phyloP scores from a whole-genome alignment of 2,329 filamentous ascomycete genomes.

The Tolypocladium sp. region DNA sequence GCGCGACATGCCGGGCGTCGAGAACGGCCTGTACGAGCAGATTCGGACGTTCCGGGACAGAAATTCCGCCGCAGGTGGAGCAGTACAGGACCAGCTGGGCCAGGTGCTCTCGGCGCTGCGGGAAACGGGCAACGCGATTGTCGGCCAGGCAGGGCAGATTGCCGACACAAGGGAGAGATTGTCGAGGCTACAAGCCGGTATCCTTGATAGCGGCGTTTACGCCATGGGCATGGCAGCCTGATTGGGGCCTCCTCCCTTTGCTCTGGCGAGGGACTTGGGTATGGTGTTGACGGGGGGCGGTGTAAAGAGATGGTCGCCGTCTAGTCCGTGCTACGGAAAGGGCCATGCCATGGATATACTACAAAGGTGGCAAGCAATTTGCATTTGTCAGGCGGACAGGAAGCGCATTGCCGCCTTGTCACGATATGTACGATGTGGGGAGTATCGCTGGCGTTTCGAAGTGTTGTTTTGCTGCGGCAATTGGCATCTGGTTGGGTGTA shows the following conservation, averaged over 20 bases:
- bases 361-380: neutral
- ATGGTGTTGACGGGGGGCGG: neutral
- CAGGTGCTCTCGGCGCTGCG: conserved; percentile 27
- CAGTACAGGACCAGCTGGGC: conserved; percentile 27
- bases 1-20: conserved; percentile 37
- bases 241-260: neutral
- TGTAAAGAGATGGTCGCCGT: neutral
- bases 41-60: conserved; percentile 27
- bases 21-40: conserved; percentile 36
- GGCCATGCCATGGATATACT: neutral
- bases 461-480: neutral
- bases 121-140: conserved; percentile 30
- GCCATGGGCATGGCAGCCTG: conserved; percentile 21
- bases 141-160: conserved; percentile 31
- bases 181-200: conserved; percentile 30
- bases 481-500: neutral
- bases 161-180: conserved; percentile 32
- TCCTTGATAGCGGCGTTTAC: conserved; percentile 27
- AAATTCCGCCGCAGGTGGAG: conserved; percentile 12
- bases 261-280: too few species aligned
- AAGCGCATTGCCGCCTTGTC: neutral
- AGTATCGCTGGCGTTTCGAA: neutral
- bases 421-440: conserved; percentile 1
- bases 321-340: neutral
- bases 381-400: neutral